Conservation (phyloP, 2,329 filamentous ascomycete genomes). For the Xylaria sp. region DNA sequence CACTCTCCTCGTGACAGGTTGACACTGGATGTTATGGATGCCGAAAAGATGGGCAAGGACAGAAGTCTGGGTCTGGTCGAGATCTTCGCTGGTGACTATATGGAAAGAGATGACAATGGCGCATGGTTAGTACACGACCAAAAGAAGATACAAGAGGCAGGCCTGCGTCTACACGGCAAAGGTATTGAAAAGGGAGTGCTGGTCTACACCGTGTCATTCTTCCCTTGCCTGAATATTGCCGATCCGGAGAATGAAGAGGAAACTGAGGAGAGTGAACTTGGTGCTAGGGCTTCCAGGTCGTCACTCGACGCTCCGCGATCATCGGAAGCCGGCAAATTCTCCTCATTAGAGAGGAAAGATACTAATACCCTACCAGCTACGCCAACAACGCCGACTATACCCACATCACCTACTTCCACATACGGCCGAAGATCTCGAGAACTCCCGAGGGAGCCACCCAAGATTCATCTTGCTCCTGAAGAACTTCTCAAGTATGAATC, state of each 20-base stretch:
- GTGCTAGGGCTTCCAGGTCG: conserved; percentile 36
- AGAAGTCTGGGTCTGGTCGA: conserved; percentile 86
- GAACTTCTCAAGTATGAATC: conserved; percentile 89
- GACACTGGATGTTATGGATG: conserved; percentile 93
- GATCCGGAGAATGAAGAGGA: conserved; percentile 88
- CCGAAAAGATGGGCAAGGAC: conserved; percentile 91
- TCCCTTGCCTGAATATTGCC: conserved; percentile 84
- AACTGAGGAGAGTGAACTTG: conserved; percentile 51
- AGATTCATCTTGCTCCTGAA: conserved; percentile 80
- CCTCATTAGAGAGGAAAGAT: conserved; percentile 49
- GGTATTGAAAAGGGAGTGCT: conserved; percentile 81
- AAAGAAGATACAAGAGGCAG: conserved; percentile 73
- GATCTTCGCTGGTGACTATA: conserved; percentile 79
- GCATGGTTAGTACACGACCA: conserved; percentile 83
- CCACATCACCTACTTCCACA: conserved; percentile 54
- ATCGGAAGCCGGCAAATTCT: conserved; percentile 57
- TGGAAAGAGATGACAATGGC: conserved; percentile 79
- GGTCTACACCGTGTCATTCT: conserved; percentile 87
- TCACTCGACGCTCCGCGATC: conserved; percentile 51
- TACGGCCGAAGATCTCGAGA: conserved; percentile 59
- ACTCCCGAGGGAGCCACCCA: conserved; percentile 69
- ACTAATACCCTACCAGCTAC: conserved; percentile 44
- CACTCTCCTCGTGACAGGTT: conserved; percentile 86
- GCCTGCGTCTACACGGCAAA: conserved; percentile 78
- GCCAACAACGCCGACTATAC: conserved; percentile 53